Base-by-base conservation (phyloP, 805 yeast species). In the Starmerella vitae region DNA sequence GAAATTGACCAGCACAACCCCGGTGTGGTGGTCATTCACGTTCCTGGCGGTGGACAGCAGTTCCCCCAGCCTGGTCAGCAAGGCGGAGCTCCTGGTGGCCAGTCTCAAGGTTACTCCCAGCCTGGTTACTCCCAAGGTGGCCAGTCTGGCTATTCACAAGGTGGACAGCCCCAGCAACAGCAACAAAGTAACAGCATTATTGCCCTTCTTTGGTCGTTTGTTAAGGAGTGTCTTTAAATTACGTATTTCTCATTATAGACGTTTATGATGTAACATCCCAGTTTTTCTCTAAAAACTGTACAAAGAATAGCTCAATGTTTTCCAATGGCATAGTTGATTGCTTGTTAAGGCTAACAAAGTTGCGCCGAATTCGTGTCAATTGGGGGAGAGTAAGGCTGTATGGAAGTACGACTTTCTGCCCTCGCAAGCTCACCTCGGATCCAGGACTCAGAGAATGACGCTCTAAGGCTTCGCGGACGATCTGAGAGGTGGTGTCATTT, bases 351-450 rank as follows among this genome's bases (percentile, higher is more conserved):
- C 73, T 66, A n/a, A 86, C 72, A 58, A 79, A 88, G 14, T 85
- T 77, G 49, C 98, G 68, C 57, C 94, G 68, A 12, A 83, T 64
- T 44, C 98, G 66, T 51, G 86, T 94, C 38, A 91, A 56, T 53
- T 81, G 85, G 0, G 94, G 82, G 29, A 76, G 64, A 12, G 82
- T 71, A 7, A 80, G 73, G 1, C 69, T 61, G 2, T 71, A 52
- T 2, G 95, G 95, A 51, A 88, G 59, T 14, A 71, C 72, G 3
- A 84, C 71, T 30, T 54, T 61, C 3, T 53, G 58, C 20, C 59
- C 70, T 40, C 54, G 67, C 39, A 66, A 47, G 46, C 29, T 47
- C 5, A 61, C 59, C 1, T 31, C 20, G 3, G 57, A 56, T 3
- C 63, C 60, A 38, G 64, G 49, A 41, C 53, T 39, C 61, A 72